phyloP scores from a whole-genome alignment of 108 stramenopile genomes.

The Parietichytrium sp. region DNA sequence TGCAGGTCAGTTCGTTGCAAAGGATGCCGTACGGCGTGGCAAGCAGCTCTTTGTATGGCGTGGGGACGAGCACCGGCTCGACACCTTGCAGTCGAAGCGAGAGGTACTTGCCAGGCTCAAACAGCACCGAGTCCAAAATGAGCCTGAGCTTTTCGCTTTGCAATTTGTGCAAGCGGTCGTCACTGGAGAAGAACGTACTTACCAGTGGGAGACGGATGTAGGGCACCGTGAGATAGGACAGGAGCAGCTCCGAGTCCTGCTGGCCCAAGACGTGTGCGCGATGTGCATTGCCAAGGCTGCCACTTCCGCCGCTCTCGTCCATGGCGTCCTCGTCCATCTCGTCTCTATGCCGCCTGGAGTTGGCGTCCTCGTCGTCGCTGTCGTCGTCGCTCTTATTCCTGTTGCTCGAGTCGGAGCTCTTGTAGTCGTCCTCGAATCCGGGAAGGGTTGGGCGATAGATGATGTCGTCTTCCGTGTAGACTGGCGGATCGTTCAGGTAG shows the following conservation, averaged over 20 bases:
- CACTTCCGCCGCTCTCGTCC: background rate
- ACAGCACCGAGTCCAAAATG: conserved; percentile 40
- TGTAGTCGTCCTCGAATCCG: conserved; percentile 25
- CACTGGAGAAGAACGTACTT: conserved; percentile 39
- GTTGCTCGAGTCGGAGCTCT: background rate
- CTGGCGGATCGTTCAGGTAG: background rate
- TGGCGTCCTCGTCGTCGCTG: background rate
- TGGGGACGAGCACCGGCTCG: conserved; percentile 45
- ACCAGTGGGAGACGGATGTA: conserved; percentile 47
- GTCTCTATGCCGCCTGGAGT: background rate
- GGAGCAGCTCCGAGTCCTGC: conserved; percentile 41
- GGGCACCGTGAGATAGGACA: conserved; percentile 42
- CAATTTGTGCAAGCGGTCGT: conserved; percentile 38
- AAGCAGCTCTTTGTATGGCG: conserved; percentile 37
- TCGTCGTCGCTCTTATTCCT: background rate
- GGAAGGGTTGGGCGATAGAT: conserved; percentile 48
- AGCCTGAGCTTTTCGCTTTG: background rate
- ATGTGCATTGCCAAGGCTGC: background rate
- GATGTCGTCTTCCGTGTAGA: conserved; percentile 43
- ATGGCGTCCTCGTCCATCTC: background rate
- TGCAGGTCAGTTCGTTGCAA: conserved; percentile 36
- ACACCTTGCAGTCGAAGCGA: conserved; percentile 39
- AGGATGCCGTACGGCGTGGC: conserved; percentile 44
- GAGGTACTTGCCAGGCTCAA: conserved; percentile 42
- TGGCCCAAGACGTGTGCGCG: background rate